Conservation (phyloP, 2,329 filamentous ascomycete species). For the Beauveria asiatica region DNA sequence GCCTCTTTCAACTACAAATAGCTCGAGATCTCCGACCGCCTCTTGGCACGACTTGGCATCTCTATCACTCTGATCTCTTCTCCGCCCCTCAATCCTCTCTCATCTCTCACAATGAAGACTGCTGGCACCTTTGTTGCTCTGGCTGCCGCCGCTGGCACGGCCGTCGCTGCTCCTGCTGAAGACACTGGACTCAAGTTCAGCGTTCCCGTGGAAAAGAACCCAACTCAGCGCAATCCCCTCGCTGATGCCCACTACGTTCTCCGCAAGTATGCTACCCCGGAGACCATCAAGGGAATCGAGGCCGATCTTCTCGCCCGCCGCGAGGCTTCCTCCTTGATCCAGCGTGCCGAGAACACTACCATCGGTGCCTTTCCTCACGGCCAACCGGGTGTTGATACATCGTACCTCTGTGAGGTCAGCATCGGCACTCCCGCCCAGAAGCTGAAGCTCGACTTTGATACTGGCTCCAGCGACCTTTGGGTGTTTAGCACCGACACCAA, state of each 20-base stretch:
- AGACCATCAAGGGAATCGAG: neutral
- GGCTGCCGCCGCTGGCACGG: slow-evolving; percentile 5
- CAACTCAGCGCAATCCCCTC: neutral
- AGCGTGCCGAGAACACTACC: slow-evolving; percentile 1
- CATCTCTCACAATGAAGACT: slow-evolving; percentile 7
- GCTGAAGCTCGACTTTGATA: slow-evolving; percentile 33
- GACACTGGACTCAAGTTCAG: slow-evolving; percentile 2
- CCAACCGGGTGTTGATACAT: slow-evolving; percentile 1
- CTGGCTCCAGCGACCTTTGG: slow-evolving; percentile 36
- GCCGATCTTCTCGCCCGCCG: neutral
- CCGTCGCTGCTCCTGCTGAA: neutral
- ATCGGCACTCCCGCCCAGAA: slow-evolving; percentile 32
- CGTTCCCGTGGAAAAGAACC: slow-evolving; percentile 1
- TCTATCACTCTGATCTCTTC: neutral
- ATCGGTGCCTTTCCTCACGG: slow-evolving; percentile 4
- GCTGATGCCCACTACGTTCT: neutral
- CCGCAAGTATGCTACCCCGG: slow-evolving; percentile 1
- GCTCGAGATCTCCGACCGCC: neutral
- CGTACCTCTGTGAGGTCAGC: slow-evolving; percentile 17
- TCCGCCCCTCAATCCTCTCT: neutral
- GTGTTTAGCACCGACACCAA: slow-evolving; percentile 38
- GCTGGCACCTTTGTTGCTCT: slow-evolving; percentile 2
- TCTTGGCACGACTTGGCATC: slow-evolving; percentile 3
- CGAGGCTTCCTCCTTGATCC: neutral
- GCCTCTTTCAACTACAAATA: neutral